These are phyloP conservation scores for Pluteus cervinus DNA, from an alignment of 768 basidiomycete species.

Conservation along the genomic window DNA sequence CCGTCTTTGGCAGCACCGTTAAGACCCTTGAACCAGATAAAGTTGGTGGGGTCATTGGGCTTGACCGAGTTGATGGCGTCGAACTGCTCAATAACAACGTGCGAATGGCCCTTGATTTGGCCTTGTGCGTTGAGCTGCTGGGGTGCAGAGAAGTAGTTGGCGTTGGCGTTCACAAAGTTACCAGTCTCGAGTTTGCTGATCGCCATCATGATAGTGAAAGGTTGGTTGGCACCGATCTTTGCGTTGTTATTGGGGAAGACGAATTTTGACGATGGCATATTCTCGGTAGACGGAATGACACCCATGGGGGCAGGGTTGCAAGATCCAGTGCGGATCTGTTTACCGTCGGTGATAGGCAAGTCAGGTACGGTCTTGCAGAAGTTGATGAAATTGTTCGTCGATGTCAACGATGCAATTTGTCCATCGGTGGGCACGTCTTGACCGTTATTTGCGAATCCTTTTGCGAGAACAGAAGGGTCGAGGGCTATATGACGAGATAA, in stretches of 20 bases:
- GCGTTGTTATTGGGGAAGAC: constrained; percentile 35
- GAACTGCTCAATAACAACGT: constrained; percentile 50
- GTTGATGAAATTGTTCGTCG: no score
- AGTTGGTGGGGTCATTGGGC: constrained; percentile 42
- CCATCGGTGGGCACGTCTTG: constrained; percentile 35
- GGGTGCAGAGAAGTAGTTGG: constrained; percentile 51
- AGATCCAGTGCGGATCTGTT: constrained; percentile 45
- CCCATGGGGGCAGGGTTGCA: constrained; percentile 59
- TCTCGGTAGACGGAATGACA: constrained; percentile 38
- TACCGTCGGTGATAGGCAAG: constrained; percentile 48
- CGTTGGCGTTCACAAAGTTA: constrained; percentile 49
- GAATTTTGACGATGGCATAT: constrained; percentile 47
- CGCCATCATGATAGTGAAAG: constrained; percentile 46
- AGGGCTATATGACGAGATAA: constrained; percentile 26
- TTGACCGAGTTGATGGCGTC: constrained; percentile 35
- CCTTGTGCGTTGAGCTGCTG: constrained; percentile 47
- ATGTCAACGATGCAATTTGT: constrained; percentile 35
- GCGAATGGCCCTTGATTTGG: constrained; percentile 50
- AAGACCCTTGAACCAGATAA: constrained; percentile 55
- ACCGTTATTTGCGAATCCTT: constrained; percentile 44
- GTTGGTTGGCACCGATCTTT: constrained; percentile 37
- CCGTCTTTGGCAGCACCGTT: constrained; percentile 42
- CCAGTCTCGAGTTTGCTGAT: constrained; percentile 43
- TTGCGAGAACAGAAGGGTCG: constrained; percentile 38
- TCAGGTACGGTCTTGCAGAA: no score